phyloP scores from a whole-genome alignment of 1,139 yeast genomes.

The Martiniozyma asiatica region DNA sequence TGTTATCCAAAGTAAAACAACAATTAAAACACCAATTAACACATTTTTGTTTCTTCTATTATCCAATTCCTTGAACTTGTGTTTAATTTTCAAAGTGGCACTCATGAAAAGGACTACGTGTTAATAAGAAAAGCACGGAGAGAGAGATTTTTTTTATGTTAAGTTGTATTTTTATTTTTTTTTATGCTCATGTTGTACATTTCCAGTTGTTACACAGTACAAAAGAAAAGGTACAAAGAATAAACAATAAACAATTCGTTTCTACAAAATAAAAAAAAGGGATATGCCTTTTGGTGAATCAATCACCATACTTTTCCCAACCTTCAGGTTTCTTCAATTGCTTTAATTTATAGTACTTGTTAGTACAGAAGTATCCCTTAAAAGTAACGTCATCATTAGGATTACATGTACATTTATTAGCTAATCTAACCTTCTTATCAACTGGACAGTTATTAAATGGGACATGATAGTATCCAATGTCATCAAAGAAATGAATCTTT shows the following conservation, averaged over 20 bases:
- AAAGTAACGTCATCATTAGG: conserved; percentile 74
- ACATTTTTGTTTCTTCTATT: too few relatives aligned
- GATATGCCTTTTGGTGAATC: not conserved
- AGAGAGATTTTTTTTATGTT: too few relatives aligned
- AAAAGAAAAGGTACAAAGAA: not conserved
- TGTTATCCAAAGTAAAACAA: too few relatives aligned
- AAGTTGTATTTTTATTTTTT: too few relatives aligned
- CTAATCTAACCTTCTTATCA: conserved; percentile 39
- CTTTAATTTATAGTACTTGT: conserved; percentile 53
- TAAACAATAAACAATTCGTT: too few relatives aligned
- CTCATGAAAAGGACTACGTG: too few relatives aligned
- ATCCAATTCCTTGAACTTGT: too few relatives aligned
- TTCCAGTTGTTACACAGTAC: not conserved
- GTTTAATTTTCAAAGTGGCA: too few relatives aligned
- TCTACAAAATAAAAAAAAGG: not conserved
- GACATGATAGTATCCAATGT: conserved; percentile 72
- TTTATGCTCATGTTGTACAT: too few relatives aligned
- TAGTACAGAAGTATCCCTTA: conserved; percentile 78
- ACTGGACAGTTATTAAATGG: conserved; percentile 72
- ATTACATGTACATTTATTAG: conserved; percentile 58
- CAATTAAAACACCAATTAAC: too few relatives aligned
- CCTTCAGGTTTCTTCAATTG: conserved; percentile 59
- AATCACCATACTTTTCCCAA: conserved; percentile 46
- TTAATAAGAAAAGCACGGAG: too few relatives aligned
- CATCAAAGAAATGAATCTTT: conserved; percentile 67